phyloP scores from a whole-genome alignment of 176 grass and related monocot species.

The Rhynchospora tenuis region DNA sequence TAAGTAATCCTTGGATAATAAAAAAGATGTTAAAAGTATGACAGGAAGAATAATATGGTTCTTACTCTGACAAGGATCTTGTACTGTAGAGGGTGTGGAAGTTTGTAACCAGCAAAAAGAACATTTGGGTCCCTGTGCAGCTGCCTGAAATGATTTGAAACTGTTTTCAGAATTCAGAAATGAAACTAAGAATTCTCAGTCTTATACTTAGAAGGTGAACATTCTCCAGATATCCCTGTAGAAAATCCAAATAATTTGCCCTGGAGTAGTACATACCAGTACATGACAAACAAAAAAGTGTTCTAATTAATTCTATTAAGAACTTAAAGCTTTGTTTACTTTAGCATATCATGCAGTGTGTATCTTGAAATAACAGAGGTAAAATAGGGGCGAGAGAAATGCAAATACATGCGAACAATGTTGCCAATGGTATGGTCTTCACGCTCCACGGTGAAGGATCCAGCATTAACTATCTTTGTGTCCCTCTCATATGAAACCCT shows the following conservation, averaged over 20 bases:
- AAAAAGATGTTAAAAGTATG: background rate
- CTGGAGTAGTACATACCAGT: background rate
- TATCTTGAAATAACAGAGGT: background rate
- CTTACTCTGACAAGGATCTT: constrained; percentile 48
- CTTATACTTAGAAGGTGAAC: background rate
- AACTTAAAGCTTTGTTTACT: background rate
- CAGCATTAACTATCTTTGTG: constrained; percentile 50
- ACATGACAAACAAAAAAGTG: background rate
- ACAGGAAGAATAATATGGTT: background rate
- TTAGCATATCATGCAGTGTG: background rate
- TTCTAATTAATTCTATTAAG: background rate
- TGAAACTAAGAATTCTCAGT: background rate
- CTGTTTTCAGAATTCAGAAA: background rate
- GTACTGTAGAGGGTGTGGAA: constrained; percentile 53
- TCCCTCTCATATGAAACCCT: constrained; percentile 58
- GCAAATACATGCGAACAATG: constrained; percentile 40
- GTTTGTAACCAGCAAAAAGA: constrained; percentile 48
- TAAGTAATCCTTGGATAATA: background rate
- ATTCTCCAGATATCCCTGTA: background rate
- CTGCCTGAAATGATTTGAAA: constrained; percentile 29
- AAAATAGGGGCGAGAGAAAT: background rate
- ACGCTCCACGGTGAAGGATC: constrained; percentile 41
- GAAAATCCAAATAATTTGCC: background rate
- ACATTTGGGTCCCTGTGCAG: constrained; percentile 51
- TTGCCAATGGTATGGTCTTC: constrained; percentile 54